These are phyloP conservation scores for Solanum tarijense DNA, from an alignment of 257 asterid species.

Conservation along the genomic window DNA sequence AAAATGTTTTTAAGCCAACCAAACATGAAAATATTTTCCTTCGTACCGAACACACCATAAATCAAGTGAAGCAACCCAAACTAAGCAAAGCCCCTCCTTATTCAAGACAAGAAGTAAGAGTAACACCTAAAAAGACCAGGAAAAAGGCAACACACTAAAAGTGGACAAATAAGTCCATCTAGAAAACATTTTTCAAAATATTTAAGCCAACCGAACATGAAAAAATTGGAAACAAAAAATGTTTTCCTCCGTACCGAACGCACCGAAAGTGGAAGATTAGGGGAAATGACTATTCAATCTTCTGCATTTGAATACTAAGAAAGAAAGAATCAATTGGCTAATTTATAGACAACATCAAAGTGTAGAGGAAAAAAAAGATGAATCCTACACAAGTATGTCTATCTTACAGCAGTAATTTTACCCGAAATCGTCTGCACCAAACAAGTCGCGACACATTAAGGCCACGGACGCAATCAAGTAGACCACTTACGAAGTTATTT, in stretches of 20 bases:
- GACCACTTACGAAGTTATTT: conserved; percentile 3
- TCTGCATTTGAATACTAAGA: not conserved
- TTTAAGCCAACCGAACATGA: not conserved
- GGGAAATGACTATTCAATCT: not conserved
- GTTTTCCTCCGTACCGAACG: not conserved
- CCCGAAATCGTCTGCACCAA: not conserved
- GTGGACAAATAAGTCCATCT: not conserved
- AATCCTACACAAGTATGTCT: not conserved
- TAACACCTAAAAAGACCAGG: not conserved
- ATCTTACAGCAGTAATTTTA: not conserved
- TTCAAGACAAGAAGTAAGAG: not conserved
- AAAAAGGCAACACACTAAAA: not conserved
- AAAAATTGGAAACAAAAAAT: not conserved
- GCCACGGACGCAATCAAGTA: not conserved
- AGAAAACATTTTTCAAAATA: not conserved
- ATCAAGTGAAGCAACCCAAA: not conserved
- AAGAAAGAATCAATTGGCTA: not conserved
- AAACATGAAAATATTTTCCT: not conserved
- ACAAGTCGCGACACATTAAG: not conserved
- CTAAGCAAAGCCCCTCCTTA: not conserved
- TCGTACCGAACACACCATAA: not conserved
- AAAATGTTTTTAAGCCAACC: not conserved
- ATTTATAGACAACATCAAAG: not conserved
- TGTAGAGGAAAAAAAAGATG: not conserved
- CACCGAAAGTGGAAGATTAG: not conserved